These are phyloP conservation scores for Lupinus albus DNA, from an alignment of 306 rosid genomes.

Conservation along the genomic window DNA sequence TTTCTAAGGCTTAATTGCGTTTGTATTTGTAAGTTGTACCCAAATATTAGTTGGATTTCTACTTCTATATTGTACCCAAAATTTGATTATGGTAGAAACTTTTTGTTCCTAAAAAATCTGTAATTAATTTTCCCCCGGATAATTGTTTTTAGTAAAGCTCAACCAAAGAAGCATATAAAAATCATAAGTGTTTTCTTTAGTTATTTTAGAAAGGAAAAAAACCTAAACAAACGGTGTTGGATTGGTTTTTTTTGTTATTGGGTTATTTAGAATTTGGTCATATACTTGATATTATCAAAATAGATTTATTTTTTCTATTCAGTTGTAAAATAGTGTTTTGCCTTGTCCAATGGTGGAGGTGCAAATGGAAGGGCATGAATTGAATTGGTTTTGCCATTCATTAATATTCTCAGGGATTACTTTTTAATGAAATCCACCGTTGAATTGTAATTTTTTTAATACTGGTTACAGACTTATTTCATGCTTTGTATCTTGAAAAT, in stretches of 20 bases:
- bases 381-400: not conserved
- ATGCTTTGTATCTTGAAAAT: slow-evolving; percentile 7
- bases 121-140: no score
- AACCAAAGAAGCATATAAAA: no score
- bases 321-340: not conserved
- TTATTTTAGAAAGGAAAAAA: no score
- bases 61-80: no score
- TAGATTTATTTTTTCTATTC: not conserved
- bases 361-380: slow-evolving; percentile 13
- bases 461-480: slow-evolving; percentile 1
- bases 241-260: not conserved
- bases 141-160: no score
- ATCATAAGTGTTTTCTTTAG: no score
- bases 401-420: not conserved
- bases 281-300: not conserved
- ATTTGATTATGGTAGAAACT: no score
- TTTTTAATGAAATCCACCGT: not conserved
- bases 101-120: no score
- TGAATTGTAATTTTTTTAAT: not conserved
- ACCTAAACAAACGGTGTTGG: not conserved
- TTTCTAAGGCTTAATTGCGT: no score
- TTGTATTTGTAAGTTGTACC: no score
- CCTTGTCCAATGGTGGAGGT: not conserved
- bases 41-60: no score
- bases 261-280: not conserved